Base-by-base conservation (phyloP, 1,284 basidiomycete species). In the Malassezia arunalokei region DNA sequence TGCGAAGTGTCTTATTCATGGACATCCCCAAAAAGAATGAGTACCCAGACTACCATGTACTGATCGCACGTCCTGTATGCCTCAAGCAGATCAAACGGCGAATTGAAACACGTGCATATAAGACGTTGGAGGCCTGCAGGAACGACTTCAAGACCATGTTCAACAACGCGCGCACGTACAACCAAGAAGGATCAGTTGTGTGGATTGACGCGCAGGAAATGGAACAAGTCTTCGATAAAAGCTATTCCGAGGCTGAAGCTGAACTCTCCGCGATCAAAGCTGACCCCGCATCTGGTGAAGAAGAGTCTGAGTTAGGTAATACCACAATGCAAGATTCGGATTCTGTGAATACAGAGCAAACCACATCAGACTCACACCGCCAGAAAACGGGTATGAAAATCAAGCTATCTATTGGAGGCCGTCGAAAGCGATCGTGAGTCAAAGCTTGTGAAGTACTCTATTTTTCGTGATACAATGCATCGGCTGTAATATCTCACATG, bases 91-190 rank as follows among this genome's bases (percentile, higher is more conserved):
- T 96, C 68, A 84, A 86, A 56, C 89, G 89, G 68, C 84, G 86
- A 30, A 80, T 85, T 54, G 82, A 80, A 56, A 79, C 80, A 53
- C 79, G 80, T 35, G 78, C 81, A 51, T 87, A 90, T 78, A 87
- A 87, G 75, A 82, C 77, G 40, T 82, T 90, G 40, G 76, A 80
- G 32, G 77, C 79, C 44, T 90, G 84, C 76, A 79, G 80, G 48
- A 81, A 82, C 45, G 91, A 96, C 75, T 87, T 87, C 80, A 73
- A 76, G 57, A 79, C 89, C 46, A 89, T 96, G 84, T 92, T 92
- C 75, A 79, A 81, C 71, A 98, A 98, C 70, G 91, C 92, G 5
- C 81, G 85, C 66, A 68, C 63, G 29, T 72, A 71, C 60, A 68
- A 73, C 47, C 66, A 68, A 43, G 67, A 74, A 87, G 91, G 74